Conservation (phyloP, 768 basidiomycete species). For the Termitomyces titanicus region DNA sequence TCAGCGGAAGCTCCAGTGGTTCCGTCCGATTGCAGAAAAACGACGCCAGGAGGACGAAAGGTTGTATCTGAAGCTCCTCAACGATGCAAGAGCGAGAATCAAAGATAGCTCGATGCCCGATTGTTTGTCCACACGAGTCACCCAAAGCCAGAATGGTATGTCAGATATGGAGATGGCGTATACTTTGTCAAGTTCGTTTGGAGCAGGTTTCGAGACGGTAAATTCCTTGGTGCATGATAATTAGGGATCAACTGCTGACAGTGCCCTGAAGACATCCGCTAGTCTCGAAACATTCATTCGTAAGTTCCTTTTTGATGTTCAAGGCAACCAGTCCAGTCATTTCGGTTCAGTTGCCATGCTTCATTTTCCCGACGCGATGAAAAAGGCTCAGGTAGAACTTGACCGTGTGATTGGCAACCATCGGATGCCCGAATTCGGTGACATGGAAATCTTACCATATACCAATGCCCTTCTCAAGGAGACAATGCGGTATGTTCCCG, state of each 20-base stretch:
- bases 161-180: slow-evolving; percentile 43
- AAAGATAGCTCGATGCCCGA: slow-evolving; percentile 31
- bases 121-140: slow-evolving; percentile 29
- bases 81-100: slow-evolving; percentile 39
- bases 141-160: slow-evolving; percentile 31
- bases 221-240: neutral
- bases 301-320: neutral
- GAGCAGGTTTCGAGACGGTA: slow-evolving; percentile 43
- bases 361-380: slow-evolving; percentile 32
- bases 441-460: slow-evolving; percentile 12
- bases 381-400: slow-evolving; percentile 35
- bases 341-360: slow-evolving; percentile 30
- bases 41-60: slow-evolving; percentile 21
- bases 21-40: slow-evolving; percentile 34
- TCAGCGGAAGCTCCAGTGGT: slow-evolving; percentile 38
- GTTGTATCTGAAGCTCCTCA: slow-evolving; percentile 33
- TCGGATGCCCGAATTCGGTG: slow-evolving; percentile 34
- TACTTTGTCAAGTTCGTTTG: slow-evolving; percentile 37
- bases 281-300: slow-evolving; percentile 9
- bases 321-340: too few species aligned
- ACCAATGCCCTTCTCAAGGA: slow-evolving; percentile 4
- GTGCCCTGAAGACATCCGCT: neutral
- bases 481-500: neutral
- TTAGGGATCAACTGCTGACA: neutral
- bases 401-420: slow-evolving; percentile 32